Percentiles rank a stretch among this genome's conserved stretches.
phyloP scores from a whole-genome alignment of 352 stramenopile genomes.

The Phytopythium cucurbitacearum region DNA sequence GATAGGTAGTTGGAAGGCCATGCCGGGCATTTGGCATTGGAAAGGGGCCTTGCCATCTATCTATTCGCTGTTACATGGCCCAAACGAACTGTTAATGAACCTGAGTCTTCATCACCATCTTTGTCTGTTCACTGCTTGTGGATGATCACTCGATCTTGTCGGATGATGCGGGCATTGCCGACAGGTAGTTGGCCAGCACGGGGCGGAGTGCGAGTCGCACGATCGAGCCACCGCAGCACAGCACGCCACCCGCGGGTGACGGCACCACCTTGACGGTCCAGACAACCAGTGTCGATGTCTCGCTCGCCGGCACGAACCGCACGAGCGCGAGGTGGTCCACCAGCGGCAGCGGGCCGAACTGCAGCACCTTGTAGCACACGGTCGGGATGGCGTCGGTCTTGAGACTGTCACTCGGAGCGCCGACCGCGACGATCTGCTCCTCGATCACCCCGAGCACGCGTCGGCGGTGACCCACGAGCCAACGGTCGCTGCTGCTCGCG shows the following conservation, averaged over 20 bases:
- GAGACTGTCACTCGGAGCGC: constrained; percentile 20
- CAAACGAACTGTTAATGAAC: too few relatives aligned
- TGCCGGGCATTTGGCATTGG: too few relatives aligned
- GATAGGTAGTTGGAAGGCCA: too few relatives aligned
- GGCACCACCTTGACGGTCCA: constrained; percentile 63
- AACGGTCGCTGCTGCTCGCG: constrained; percentile 28
- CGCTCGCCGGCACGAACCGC: constrained; percentile 35
- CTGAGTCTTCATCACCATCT: too few relatives aligned
- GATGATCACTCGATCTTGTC: too few relatives aligned
- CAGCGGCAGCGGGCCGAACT: constrained; percentile 39
- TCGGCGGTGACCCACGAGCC: constrained; percentile 37
- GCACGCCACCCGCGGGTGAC: constrained; percentile 36
- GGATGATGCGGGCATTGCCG: too few relatives aligned
- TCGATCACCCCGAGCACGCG: constrained; percentile 34
- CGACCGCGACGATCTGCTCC: constrained; percentile 52
- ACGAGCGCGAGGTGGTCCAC: constrained; percentile 53
- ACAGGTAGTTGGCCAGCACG: constrained; percentile 7
- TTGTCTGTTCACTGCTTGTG: too few relatives aligned
- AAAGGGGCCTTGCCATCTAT: too few relatives aligned
- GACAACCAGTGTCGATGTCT: constrained; percentile 46
- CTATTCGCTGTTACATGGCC: too few relatives aligned
- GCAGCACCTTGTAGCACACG: constrained; percentile 41
- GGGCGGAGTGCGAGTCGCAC: constrained; percentile 27
- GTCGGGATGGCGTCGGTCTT: constrained; percentile 34
- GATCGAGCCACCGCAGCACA: constrained; percentile 54